phyloP scores from a whole-genome alignment of 192 early-diverging fungal species.

The Bifiguratus adelaidae region DNA sequence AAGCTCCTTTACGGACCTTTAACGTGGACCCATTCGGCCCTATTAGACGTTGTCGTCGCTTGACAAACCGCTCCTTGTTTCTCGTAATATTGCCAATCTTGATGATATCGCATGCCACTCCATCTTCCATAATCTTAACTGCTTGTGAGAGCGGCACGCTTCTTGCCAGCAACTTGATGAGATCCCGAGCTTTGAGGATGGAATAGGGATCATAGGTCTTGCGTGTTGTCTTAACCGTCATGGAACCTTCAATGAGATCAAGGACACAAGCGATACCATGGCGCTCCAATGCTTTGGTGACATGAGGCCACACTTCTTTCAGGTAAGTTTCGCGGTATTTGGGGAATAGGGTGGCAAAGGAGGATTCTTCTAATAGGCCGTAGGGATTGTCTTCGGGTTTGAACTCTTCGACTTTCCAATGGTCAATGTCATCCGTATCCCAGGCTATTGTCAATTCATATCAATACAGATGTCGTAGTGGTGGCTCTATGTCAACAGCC shows the following conservation, averaged over 20 bases:
- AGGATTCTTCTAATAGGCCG: slow-evolving; percentile 87
- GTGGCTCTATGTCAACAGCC: background rate
- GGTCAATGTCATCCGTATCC: slow-evolving; percentile 89
- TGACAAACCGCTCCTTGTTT: slow-evolving; percentile 98
- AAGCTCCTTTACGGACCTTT: slow-evolving; percentile 34
- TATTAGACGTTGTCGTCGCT: slow-evolving; percentile 87
- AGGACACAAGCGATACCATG: slow-evolving; percentile 81
- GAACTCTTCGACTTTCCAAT: slow-evolving; percentile 90
- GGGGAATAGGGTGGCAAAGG: slow-evolving; percentile 95
- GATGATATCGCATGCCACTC: slow-evolving; percentile 85
- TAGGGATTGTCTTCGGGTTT: slow-evolving; percentile 55
- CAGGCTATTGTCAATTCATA: slow-evolving; percentile 40
- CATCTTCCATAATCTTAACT: slow-evolving; percentile 87
- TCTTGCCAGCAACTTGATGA: slow-evolving; percentile 89
- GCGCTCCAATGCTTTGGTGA: slow-evolving; percentile 70
- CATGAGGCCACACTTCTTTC: slow-evolving; percentile 83
- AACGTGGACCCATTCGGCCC: slow-evolving; percentile 94
- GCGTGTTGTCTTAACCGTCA: slow-evolving; percentile 95
- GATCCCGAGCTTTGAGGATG: slow-evolving; percentile 87
- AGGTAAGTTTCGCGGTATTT: slow-evolving; percentile 97
- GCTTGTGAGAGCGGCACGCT: slow-evolving; percentile 93
- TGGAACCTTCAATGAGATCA: slow-evolving; percentile 93
- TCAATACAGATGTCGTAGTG: background rate
- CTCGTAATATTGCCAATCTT: slow-evolving; percentile 92
- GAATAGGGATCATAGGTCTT: slow-evolving; percentile 94